phyloP scores from a whole-genome alignment of 169 alveolate species.

The Plasmodium chabaudi region DNA sequence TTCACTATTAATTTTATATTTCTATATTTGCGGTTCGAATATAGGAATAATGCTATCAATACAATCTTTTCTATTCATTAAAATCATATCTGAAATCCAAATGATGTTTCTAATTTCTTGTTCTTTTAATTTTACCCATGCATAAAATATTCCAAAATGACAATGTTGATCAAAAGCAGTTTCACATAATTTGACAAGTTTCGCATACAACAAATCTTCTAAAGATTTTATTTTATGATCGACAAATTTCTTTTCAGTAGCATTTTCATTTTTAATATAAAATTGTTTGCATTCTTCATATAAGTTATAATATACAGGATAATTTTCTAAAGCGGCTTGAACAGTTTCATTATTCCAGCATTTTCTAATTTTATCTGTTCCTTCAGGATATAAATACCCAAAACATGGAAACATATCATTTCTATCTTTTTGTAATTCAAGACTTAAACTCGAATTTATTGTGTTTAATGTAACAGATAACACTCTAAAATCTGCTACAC shows the following conservation, averaged over 20 bases:
- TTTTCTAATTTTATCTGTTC: constrained; percentile 91
- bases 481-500: constrained; percentile 91
- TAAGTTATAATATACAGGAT: constrained; percentile 88
- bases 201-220: constrained; percentile 97
- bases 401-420: constrained; percentile 91
- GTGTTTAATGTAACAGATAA: constrained; percentile 87
- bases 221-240: constrained; percentile 82
- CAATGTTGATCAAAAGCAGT: constrained; percentile 97
- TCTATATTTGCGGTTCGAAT: constrained; percentile 82
- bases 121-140: constrained; percentile 97
- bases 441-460: constrained; percentile 79
- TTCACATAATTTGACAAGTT: constrained; percentile 94
- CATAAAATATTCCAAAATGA: constrained; percentile 97
- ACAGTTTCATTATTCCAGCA: constrained; percentile 93
- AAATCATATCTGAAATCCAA: constrained; percentile 98
- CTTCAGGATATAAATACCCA: constrained; percentile 94
- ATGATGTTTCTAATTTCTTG: constrained; percentile 97
- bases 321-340: constrained; percentile 92
- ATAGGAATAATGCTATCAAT: constrained; percentile 89
- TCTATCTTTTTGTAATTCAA: constrained; percentile 84
- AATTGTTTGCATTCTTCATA: constrained; percentile 90
- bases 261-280: constrained; percentile 76
- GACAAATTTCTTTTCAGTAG: constrained; percentile 52
- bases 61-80: constrained; percentile 89
- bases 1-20: neutral